phyloP scores from a whole-genome alignment of 2,329 filamentous ascomycete genomes.

The Fusarium sp. region DNA sequence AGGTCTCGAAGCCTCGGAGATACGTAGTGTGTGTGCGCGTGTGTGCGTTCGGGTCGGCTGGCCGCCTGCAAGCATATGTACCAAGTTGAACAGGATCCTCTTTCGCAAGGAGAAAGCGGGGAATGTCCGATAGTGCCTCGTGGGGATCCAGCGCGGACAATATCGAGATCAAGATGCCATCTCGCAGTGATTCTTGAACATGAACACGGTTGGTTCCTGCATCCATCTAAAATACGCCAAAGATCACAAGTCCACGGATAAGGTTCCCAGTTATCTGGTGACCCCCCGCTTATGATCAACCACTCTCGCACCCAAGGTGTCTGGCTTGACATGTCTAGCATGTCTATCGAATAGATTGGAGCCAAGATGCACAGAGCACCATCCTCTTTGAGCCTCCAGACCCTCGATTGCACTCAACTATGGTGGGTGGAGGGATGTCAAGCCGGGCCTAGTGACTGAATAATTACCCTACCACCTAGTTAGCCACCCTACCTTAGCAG shows the following conservation, averaged over 20 bases:
- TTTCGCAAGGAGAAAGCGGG: conserved; percentile 7
- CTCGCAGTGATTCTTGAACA: conserved; percentile 21
- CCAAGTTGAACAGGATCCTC: neutral
- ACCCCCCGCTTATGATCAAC: conserved; percentile 30
- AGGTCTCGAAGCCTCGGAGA: conserved; percentile 14
- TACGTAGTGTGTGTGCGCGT: neutral
- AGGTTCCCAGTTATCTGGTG: conserved; percentile 32
- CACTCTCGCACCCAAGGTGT: conserved; percentile 15
- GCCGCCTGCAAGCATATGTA: neutral
- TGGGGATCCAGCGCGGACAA: conserved; percentile 1
- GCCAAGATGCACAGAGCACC: conserved; percentile 36
- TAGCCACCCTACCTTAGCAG: no score
- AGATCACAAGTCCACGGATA: conserved; percentile 26
- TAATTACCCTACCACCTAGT: no score
- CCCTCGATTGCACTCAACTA: conserved; percentile 14
- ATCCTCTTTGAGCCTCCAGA: conserved; percentile 15
- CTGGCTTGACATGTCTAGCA: neutral
- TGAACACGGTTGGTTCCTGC: conserved; percentile 36
- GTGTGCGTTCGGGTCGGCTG: conserved; percentile 1
- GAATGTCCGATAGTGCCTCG: conserved; percentile 8
- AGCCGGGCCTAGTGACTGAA: conserved; percentile 31
- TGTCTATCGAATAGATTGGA: conserved; percentile 13
- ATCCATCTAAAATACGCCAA: conserved; percentile 30
- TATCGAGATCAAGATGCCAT: conserved; percentile 20
- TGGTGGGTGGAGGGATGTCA: conserved; percentile 35